Percentiles rank a stretch among this genome's conserved stretches.
phyloP scores from a whole-genome alignment of 2,329 filamentous ascomycete genomes.

The Chalaropsis thielavioides region DNA sequence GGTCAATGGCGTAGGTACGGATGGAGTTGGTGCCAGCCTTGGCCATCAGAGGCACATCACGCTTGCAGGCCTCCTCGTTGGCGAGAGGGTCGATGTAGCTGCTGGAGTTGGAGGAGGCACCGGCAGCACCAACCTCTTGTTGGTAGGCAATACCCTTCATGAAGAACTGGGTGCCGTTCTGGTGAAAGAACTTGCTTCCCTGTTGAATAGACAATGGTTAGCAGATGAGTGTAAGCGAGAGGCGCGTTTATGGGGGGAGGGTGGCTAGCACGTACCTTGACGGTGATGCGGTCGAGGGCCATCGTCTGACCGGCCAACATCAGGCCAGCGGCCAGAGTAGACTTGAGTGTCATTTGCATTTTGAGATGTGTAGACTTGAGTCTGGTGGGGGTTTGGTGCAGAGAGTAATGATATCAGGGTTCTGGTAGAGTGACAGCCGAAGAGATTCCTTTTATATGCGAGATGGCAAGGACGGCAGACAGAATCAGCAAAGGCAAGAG shows the following conservation, averaged over 20 bases:
- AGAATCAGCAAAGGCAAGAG: background rate
- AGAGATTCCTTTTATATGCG: conserved; percentile 7
- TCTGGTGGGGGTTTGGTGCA: background rate
- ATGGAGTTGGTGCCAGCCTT: conserved; percentile 80
- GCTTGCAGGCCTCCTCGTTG: conserved; percentile 54
- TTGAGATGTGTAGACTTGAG: conserved; percentile 12
- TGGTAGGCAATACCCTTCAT: conserved; percentile 95
- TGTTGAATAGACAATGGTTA: conserved; percentile 23
- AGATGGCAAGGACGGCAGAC: background rate
- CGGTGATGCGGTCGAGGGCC: conserved; percentile 44
- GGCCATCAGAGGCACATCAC: conserved; percentile 70
- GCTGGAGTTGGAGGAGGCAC: conserved; percentile 30
- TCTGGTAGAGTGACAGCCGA: background rate
- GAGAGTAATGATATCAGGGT: background rate
- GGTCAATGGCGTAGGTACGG: conserved; percentile 87
- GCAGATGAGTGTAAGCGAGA: background rate
- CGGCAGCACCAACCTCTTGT: conserved; percentile 51
- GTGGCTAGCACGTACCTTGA: conserved; percentile 41
- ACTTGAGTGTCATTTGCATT: conserved; percentile 23
- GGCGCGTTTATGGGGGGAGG: background rate
- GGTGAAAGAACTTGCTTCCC: conserved; percentile 81
- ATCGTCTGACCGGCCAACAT: conserved; percentile 30
- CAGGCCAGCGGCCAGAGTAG: conserved; percentile 27
- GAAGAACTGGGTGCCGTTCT: conserved; percentile 54
- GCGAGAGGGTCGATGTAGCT: conserved; percentile 73